These are phyloP conservation scores for Phytophthora quininea DNA, from an alignment of 352 stramenopile species.

Conservation along the genomic window DNA sequence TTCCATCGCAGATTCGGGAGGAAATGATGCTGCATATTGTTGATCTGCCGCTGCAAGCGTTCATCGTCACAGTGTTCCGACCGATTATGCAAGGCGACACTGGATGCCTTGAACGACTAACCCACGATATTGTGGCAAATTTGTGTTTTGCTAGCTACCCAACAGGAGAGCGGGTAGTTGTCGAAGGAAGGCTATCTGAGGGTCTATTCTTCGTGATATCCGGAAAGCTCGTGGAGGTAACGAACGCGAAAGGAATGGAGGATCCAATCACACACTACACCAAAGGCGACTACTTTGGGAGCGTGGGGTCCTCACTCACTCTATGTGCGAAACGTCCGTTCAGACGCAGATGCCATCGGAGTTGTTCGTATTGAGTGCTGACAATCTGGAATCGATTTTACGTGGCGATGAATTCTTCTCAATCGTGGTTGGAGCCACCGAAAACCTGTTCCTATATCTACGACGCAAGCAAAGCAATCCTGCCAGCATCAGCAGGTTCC, in stretches of 20 bases:
- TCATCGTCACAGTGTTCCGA: slow-evolving; percentile 41
- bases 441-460: slow-evolving; percentile 10
- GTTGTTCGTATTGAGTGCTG: slow-evolving; percentile 37
- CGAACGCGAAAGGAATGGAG: slow-evolving; percentile 4
- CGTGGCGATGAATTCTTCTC: slow-evolving; percentile 24
- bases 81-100: slow-evolving; percentile 26
- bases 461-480: slow-evolving; percentile 2
- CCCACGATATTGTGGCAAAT: slow-evolving; percentile 7
- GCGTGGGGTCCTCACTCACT: slow-evolving; percentile 45
- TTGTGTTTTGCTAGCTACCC: slow-evolving; percentile 37
- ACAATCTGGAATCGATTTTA: background rate
- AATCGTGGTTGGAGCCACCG: slow-evolving; percentile 14
- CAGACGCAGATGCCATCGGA: slow-evolving; percentile 55
- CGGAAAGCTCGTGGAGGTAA: slow-evolving; percentile 40
- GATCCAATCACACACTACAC: slow-evolving; percentile 16
- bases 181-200: slow-evolving; percentile 45
- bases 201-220: slow-evolving; percentile 70
- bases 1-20: slow-evolving; percentile 50
- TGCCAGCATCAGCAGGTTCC: slow-evolving; percentile 12
- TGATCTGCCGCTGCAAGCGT: slow-evolving; percentile 37
- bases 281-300: slow-evolving; percentile 59
- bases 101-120: slow-evolving; percentile 11
- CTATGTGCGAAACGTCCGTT: slow-evolving; percentile 51
- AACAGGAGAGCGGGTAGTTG: slow-evolving; percentile 50
- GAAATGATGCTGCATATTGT: slow-evolving; percentile 59